phyloP scores from a whole-genome alignment of 1,139 yeast species.

The Debaryomyces subglobosus region DNA sequence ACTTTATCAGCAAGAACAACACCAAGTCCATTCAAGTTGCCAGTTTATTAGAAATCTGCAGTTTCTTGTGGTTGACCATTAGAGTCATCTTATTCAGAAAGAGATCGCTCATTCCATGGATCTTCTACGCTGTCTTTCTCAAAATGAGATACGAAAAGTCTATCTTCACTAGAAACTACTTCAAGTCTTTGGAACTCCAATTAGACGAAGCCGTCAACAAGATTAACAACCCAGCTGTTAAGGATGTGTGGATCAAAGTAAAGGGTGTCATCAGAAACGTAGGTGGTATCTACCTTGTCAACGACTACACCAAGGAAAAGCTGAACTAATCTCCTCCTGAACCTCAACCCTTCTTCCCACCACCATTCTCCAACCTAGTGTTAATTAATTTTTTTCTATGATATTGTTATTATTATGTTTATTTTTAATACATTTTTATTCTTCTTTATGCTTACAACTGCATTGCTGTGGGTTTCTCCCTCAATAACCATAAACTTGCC shows the following conservation, averaged over 20 bases:
- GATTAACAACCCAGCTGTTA: slow-evolving; percentile 63
- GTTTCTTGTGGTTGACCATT: slow-evolving; percentile 52
- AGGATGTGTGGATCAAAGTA: slow-evolving; percentile 60
- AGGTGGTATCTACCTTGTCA: slow-evolving; percentile 35
- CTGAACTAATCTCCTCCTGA: slow-evolving; percentile 6
- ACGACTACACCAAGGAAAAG: slow-evolving; percentile 39
- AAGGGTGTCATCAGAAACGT: slow-evolving; percentile 50
- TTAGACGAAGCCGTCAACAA: slow-evolving; percentile 65
- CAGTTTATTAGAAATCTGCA: slow-evolving; percentile 66
- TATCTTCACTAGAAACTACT: slow-evolving; percentile 68
- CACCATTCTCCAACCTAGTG: neutral
- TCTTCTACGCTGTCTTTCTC: slow-evolving; percentile 65
- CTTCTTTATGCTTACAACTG: neutral
- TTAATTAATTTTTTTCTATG: neutral
- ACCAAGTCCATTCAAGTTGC: slow-evolving; percentile 73
- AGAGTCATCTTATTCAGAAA: slow-evolving; percentile 64
- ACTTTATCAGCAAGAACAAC: slow-evolving; percentile 65
- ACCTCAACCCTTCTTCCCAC: neutral
- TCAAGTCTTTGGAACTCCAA: slow-evolving; percentile 72
- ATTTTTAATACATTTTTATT: slow-evolving; percentile 2
- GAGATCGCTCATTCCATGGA: slow-evolving; percentile 64
- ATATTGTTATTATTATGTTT: slow-evolving; percentile 2
- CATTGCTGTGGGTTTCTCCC: neutral
- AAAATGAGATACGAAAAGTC: slow-evolving; percentile 81
- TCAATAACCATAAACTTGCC: neutral